Percentiles rank a stretch among this genome's conserved stretches.
Conservation (phyloP, 169 alveolate genomes). For the Plasmodium ovale region DNA sequence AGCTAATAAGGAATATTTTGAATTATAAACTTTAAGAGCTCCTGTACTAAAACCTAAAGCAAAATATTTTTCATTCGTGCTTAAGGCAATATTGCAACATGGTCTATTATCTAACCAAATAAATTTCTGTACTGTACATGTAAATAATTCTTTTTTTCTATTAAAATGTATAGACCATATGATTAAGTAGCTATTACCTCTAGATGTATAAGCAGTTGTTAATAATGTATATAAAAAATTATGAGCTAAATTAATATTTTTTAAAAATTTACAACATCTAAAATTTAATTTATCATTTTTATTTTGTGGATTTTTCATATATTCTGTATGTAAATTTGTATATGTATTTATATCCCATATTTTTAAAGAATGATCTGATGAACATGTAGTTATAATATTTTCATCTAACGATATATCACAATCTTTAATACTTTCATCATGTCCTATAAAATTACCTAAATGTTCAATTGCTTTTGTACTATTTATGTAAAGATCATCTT, state of each 20-base stretch:
- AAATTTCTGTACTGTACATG: conserved; percentile 24
- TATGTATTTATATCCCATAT: conserved; percentile 50
- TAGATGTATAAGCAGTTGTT: conserved; percentile 57
- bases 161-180: conserved; percentile 43
- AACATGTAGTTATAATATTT: conserved; percentile 33
- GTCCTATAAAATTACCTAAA: conserved; percentile 60
- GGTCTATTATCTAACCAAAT: conserved; percentile 72
- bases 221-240: conserved; percentile 14
- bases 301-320: conserved; percentile 40
- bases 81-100: conserved; percentile 71
- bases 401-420: conserved; percentile 69
- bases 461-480: conserved; percentile 25
- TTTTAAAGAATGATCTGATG: conserved; percentile 69
- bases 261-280: conserved; percentile 70
- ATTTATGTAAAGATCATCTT: conserved; percentile 17
- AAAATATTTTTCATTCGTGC: conserved; percentile 55
- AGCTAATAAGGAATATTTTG: conserved; percentile 48
- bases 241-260: conserved; percentile 15
- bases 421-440: conserved; percentile 69
- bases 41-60: conserved; percentile 77
- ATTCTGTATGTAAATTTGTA: conserved; percentile 65
- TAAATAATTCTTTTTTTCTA: conserved; percentile 54
- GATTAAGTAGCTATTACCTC: conserved; percentile 64
- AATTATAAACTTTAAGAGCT: conserved; percentile 53
- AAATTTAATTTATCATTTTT: conserved; percentile 64